phyloP scores from a whole-genome alignment of 2,329 filamentous ascomycete species.

The Monilinia fructicola region DNA sequence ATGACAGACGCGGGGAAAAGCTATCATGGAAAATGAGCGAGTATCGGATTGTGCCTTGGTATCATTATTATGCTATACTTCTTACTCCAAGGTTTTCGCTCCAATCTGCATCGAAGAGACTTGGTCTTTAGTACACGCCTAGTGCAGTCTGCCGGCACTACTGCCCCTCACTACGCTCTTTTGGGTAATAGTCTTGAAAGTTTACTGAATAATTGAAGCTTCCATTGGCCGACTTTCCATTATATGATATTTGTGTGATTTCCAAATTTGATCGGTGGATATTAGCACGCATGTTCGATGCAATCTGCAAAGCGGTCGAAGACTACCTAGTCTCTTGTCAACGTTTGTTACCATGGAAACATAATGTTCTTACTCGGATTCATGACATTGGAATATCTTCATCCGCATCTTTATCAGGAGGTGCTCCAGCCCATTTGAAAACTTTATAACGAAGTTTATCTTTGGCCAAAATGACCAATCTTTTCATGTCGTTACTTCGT shows the following conservation, averaged over 20 bases:
- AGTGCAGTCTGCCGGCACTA: not conserved
- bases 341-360: not conserved
- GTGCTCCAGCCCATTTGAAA: constrained; percentile 27
- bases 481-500: constrained; percentile 26
- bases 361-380: constrained; percentile 8
- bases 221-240: not conserved
- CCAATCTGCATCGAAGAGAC: not conserved
- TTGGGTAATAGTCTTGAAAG: not conserved
- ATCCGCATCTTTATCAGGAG: constrained; percentile 14
- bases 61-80: constrained; percentile 3
- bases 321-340: not conserved
- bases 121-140: constrained; percentile 1
- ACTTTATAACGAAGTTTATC: constrained; percentile 37
- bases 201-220: not conserved
- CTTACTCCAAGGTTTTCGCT: not conserved
- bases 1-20: not conserved
- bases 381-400: constrained; percentile 35
- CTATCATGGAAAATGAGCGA: not conserved
- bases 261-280: not conserved
- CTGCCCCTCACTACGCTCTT: not conserved
- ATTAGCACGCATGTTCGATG: not conserved
- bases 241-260: not conserved
- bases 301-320: not conserved
- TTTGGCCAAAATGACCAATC: constrained; percentile 36
- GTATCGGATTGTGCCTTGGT: not conserved